These are phyloP conservation scores for Mallotus nudiflorus DNA, from an alignment of 345 rosid species.

Conservation along the genomic window DNA sequence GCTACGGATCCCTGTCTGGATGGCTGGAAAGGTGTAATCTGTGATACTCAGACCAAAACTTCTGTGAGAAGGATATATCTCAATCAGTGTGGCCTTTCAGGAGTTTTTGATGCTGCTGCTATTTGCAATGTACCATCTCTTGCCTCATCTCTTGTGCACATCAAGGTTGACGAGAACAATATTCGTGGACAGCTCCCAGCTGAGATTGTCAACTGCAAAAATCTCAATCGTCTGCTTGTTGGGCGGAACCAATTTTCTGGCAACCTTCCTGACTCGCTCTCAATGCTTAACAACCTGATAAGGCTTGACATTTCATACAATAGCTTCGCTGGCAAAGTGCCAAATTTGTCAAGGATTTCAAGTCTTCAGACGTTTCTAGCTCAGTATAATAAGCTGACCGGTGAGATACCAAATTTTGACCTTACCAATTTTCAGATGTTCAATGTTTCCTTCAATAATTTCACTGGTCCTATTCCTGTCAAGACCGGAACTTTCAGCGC, in stretches of 20 bases:
- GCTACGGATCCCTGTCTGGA: slow-evolving; percentile 49
- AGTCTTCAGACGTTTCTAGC: slow-evolving; percentile 41
- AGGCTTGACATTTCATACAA: slow-evolving; percentile 52
- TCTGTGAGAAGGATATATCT: slow-evolving; percentile 33
- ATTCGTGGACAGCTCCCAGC: slow-evolving; percentile 37
- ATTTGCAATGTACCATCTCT: slow-evolving; percentile 40
- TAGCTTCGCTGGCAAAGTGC: slow-evolving; percentile 41
- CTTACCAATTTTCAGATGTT: slow-evolving; percentile 43
- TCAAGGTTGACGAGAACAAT: slow-evolving; percentile 36
- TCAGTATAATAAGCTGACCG: slow-evolving; percentile 49
- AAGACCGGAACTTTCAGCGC: slow-evolving; percentile 15
- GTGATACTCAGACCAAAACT: slow-evolving; percentile 21
- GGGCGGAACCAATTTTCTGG: slow-evolving; percentile 44
- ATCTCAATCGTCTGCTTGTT: slow-evolving; percentile 37
- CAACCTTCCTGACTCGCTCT: slow-evolving; percentile 40
- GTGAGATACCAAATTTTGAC: slow-evolving; percentile 43
- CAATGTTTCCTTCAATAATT: slow-evolving; percentile 56
- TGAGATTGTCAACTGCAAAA: slow-evolving; percentile 43
- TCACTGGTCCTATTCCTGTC: slow-evolving; percentile 47
- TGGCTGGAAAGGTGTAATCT: slow-evolving; percentile 35
- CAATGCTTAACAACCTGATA: slow-evolving; percentile 39
- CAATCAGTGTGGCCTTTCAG: slow-evolving; percentile 34
- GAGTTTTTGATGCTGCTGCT: slow-evolving; percentile 40
- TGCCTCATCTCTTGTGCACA: slow-evolving; percentile 32
- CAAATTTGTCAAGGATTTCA: slow-evolving; percentile 39